phyloP scores from a whole-genome alignment of 2,329 filamentous ascomycete genomes.

The Geosmithia putterillii region DNA sequence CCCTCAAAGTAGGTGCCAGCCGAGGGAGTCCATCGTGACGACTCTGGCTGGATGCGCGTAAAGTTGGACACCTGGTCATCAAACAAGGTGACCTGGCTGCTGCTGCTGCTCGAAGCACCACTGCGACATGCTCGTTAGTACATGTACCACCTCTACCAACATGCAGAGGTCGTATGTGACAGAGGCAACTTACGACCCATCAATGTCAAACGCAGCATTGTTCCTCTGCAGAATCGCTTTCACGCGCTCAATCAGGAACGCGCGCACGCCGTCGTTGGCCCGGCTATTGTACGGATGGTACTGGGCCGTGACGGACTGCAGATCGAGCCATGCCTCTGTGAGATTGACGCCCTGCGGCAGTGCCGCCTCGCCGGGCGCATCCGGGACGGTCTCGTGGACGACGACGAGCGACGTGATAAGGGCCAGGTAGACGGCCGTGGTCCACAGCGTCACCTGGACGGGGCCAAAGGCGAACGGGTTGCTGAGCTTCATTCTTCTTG shows the following conservation, averaged over 20 bases:
- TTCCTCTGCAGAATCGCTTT: constrained; percentile 56
- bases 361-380: constrained; percentile 39
- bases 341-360: constrained; percentile 53
- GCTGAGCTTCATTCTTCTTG: constrained; percentile 17
- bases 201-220: constrained; percentile 26
- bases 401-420: constrained; percentile 61
- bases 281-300: constrained; percentile 87
- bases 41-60: constrained; percentile 37
- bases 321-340: constrained; percentile 74
- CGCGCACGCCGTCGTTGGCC: constrained; percentile 67
- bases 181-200: constrained; percentile 14
- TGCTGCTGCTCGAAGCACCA: background rate
- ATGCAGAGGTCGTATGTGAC: constrained; percentile 15
- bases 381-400: constrained; percentile 65
- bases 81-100: constrained; percentile 36
- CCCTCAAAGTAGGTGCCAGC: constrained; percentile 74
- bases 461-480: constrained; percentile 69
- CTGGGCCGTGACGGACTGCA: constrained; percentile 59
- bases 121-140: background rate
- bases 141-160: background rate
- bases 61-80: constrained; percentile 71
- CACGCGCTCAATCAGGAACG: constrained; percentile 63
- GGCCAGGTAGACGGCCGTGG: constrained; percentile 63
- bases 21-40: constrained; percentile 10
- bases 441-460: constrained; percentile 70